phyloP scores from a whole-genome alignment of 805 yeast genomes.

The Alloascoidea africana region DNA sequence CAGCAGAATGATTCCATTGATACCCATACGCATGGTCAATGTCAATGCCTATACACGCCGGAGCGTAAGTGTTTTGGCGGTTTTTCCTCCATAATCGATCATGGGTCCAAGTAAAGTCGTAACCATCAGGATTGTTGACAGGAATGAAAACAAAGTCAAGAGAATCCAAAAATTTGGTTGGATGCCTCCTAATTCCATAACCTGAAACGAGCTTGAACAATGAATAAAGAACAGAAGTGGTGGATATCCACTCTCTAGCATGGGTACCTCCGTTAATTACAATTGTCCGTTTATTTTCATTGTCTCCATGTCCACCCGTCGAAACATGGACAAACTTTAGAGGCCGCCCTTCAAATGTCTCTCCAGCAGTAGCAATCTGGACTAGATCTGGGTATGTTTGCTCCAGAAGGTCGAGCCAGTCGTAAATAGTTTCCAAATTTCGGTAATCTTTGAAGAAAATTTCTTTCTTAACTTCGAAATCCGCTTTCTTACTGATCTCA shows the following conservation, averaged over 20 bases:
- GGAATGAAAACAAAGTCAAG: constrained; percentile 71
- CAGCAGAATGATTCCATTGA: constrained; percentile 50
- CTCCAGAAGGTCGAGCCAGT: constrained; percentile 52
- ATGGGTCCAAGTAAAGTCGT: constrained; percentile 62
- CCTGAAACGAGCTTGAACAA: constrained; percentile 30
- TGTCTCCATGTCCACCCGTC: constrained; percentile 20
- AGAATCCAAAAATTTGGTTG: constrained; percentile 31
- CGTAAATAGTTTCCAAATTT: constrained; percentile 48
- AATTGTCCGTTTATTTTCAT: constrained; percentile 39
- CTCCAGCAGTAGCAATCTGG: constrained; percentile 53
- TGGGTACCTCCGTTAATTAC: constrained; percentile 77
- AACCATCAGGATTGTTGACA: constrained; percentile 84
- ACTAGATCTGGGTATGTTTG: constrained; percentile 51
- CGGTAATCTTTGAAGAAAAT: constrained; percentile 59
- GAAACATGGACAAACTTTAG: constrained; percentile 53
- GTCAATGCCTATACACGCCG: constrained; percentile 69
- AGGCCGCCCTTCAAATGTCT: constrained; percentile 60
- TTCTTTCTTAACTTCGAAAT: constrained; percentile 8
- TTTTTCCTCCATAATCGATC: constrained; percentile 87
- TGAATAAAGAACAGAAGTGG: constrained; percentile 49
- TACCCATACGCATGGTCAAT: constrained; percentile 68
- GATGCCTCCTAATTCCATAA: constrained; percentile 26
- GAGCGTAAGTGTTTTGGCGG: constrained; percentile 55
- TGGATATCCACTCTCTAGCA: constrained; percentile 83
- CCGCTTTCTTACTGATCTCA: constrained; percentile 4